Evolutionary conservation across 495 filamentous ascomycete species (phyloP), one percentile per base, ranked within the genome.

Genomic region (Hypoxylon trugodes): DNA sequence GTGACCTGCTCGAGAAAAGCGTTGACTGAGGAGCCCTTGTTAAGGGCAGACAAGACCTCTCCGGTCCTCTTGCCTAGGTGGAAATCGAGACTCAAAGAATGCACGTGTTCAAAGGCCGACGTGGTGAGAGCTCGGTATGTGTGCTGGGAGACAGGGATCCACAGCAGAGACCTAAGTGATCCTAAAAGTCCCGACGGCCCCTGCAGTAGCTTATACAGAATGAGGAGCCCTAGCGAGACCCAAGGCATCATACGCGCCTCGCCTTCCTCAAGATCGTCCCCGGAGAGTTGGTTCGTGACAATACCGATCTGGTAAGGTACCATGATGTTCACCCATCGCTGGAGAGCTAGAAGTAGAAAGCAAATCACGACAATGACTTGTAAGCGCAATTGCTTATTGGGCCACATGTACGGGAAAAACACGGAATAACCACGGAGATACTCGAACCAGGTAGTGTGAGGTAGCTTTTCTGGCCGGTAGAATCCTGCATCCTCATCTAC

Each of bases 61-160:
- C 95, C 95, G 1, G 95, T 98, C 74, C 93, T 92, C 77, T 98
- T 98, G 37, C 92, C 90, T 8, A 97, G 84, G 74, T 98, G 95
- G 68, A 98, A 98, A 70, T 98, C 95, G 64, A 97, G 80, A 74
- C 93, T 97, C 12, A 98, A 85, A 32, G 88, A 86, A 74, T 98
- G 95, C 13, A 98, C 95, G 70, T 98, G 95, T 73, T 98, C 95
- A 68, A 98, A 98, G 4, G 94, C 90, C 6, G 95, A 92, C 1
- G 93, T 94, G 1, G 92, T 96, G 24, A 98, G 83, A 45, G 95
- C 92, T 73, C 91, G 90, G 73, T 97, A 98, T 6, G 94, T 96
- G 74, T 97, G 96, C 71, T 98, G 95, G 30, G 92, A 87, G 46
- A 98, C 91, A 0, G 95, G 95, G 40, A 98, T 92, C 95, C 95